A percentile compares a stretch with the other conserved stretches of the same genome.
Conservation (phyloP, 2,329 filamentous ascomycete species). For the Alternaria sp. region DNA sequence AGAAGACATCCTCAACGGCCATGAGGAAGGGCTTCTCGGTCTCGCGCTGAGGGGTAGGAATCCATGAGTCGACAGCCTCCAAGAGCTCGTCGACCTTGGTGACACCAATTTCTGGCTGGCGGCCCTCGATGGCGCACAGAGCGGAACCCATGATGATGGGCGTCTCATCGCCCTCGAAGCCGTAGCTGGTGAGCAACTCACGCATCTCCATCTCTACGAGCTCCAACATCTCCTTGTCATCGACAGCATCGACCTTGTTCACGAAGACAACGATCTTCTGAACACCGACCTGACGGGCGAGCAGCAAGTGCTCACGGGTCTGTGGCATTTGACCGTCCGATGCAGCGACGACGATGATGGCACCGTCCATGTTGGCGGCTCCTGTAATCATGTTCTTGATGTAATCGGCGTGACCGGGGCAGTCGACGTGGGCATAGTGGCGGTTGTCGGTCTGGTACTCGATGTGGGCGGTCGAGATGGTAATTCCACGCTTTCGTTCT, state of each 20-base stretch:
- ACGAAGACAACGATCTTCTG: slow-evolving; percentile 99
- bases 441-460: slow-evolving; percentile 94
- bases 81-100: slow-evolving; percentile 92
- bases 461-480: slow-evolving; percentile 97
- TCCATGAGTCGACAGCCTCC: slow-evolving; percentile 90
- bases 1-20: slow-evolving; percentile 80
- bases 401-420: slow-evolving; percentile 99
- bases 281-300: slow-evolving; percentile 97
- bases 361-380: slow-evolving; percentile 98
- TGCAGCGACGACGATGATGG: slow-evolving; percentile 97
- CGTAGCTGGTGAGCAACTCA: slow-evolving; percentile 89
- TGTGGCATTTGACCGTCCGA: slow-evolving; percentile 99
- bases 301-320: slow-evolving; percentile 96
- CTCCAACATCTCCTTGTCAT: slow-evolving; percentile 99
- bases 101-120: slow-evolving; percentile 84
- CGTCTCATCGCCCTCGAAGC: slow-evolving; percentile 97
- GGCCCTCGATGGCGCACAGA: slow-evolving; percentile 89
- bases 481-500: slow-evolving; percentile 99
- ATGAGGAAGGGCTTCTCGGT: slow-evolving; percentile 99
- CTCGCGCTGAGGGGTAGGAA: slow-evolving; percentile 92
- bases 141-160: slow-evolving; percentile 97
- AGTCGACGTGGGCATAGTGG: slow-evolving; percentile 99
- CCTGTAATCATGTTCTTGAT: slow-evolving; percentile 99
- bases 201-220: slow-evolving; percentile 99
- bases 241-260: slow-evolving; percentile 98